Evolutionary conservation across 2,329 filamentous ascomycete genomes (phyloP), one percentile per base, ranked within the genome.

Genomic region (Penicillium hesseltinei): DNA sequence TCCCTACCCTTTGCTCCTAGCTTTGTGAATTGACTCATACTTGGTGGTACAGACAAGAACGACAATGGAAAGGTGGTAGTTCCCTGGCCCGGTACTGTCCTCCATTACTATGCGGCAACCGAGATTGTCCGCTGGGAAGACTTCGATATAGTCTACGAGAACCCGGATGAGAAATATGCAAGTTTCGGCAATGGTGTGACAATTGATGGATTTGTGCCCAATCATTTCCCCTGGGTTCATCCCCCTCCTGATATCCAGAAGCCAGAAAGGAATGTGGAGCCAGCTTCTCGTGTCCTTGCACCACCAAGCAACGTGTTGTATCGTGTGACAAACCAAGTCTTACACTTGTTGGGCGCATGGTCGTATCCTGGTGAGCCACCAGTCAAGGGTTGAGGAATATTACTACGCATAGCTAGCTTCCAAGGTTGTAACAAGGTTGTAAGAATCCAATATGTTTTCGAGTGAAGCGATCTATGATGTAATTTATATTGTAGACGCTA

Each of bases 101-200:
- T 59, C n/a, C 57, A 59, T 33, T 59, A 59, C 47, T 59, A 59
- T 33, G 48, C 53, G 17, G 57, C 57, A 35, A 59, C 57, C 4
- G 51, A 49, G 10, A 59, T 59, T 21, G 13, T 59, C 10, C 57
- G 57, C 31, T 59, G 57, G 57, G 57, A 59, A 44, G 53, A 59
- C 53, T 59, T 59, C 6, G 50, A 54, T 13, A 29, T 55, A 17
- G 36, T 42, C 21, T 48, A 47, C 10, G 42, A 54, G 35, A 54
- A 48, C 25, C 29, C 42, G 4, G 29, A 43, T 29, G 42, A 57
- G 6, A 40, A 54, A 36, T 57, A 43, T 31, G 56, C 31, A 8
- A 58, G 44, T n/a, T 54, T 54, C 38, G 50, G 43, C 17, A 46
- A 43, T 36, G 56, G 56, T 44, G 51, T 49, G 23, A 48, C 51